Percentiles rank a stretch among this genome's conserved stretches.
Conservation (phyloP, 805 yeast species). For the Candida boleticola region DNA sequence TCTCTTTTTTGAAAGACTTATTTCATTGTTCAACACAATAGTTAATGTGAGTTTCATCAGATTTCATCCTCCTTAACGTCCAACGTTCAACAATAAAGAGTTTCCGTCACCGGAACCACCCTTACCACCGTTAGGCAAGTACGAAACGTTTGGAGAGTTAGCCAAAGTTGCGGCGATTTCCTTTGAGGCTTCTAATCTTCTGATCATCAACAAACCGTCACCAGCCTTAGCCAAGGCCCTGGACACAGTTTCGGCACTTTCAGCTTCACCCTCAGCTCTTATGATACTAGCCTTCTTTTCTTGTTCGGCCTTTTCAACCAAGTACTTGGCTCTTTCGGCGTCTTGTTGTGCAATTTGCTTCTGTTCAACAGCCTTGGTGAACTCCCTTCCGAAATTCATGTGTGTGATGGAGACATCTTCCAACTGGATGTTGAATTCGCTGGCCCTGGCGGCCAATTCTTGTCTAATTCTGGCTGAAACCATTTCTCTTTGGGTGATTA, state of each 20-base stretch:
- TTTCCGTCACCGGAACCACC: conserved; percentile 36
- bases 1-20: too few species aligned
- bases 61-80: too few species aligned
- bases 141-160: conserved; percentile 78
- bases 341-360: conserved; percentile 99
- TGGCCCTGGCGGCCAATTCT: conserved; percentile 79
- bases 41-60: too few species aligned
- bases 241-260: conserved; percentile 93
- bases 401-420: conserved; percentile 98
- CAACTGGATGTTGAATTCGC: conserved; percentile 83
- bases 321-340: conserved; percentile 92
- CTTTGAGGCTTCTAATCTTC: conserved; percentile 95
- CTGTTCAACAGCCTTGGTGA: conserved; percentile 97
- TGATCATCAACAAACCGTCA: conserved; percentile 88
- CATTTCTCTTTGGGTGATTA: conserved; percentile 94
- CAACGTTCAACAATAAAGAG: conserved; percentile 63
- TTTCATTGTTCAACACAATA: too few species aligned
- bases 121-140: conserved; percentile 62
- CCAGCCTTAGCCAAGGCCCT: conserved; percentile 92
- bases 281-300: conserved; percentile 93
- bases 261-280: conserved; percentile 99
- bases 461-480: conserved; percentile 86
- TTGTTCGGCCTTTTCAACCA: conserved; percentile 96
- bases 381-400: conserved; percentile 94
- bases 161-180: conserved; percentile 91